Base-by-base conservation (phyloP, 2,329 filamentous ascomycete genomes). In the Annulohypoxylon truncatum region DNA sequence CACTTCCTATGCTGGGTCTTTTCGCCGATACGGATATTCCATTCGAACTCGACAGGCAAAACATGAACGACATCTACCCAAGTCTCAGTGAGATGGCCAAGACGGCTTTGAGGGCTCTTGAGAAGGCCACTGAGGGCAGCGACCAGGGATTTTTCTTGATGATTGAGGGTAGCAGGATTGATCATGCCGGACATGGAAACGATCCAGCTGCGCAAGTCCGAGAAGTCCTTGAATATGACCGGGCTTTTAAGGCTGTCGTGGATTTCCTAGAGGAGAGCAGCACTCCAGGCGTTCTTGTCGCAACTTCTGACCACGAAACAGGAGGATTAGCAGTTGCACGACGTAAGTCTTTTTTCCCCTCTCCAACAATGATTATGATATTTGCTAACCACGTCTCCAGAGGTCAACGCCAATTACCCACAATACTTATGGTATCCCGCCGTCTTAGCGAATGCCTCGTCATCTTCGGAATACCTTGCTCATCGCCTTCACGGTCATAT, bases 131-230 rank as follows among this genome's bases (percentile, higher is more conserved):
- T 0, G 84, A 87, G 75, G 84, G 94, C 75, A 93, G 88, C 67
- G 93, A 98, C 42, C 89, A 96, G 79, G 96, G 96, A 3, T 99
- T 98, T 84, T 99, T 99, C 81, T 84, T 99, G 73, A 97, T 99
- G 95, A 96, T 99, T 66, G 96, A 99, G 79, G 96, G 94, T 3
- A 97, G 93, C 73, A 87, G 96, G 42, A 98, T 99, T 73, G 96
- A 99, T 75, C 96, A 99, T 77, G 95, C 96, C 3, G 96, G 94
- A 5, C 92, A 96, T 76, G 87, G 87, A 68, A 96, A 96, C 72
- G 92, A 96, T 73, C 92, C 92, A 0, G 92, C 91, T 8, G 91
- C 92, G 0, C 92, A 96, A 75, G 92, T 95, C 9, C 90, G 92
- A 72, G 96, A 99, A 79, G 95, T 99, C 0, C 84, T 98, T n/a